A percentile compares a stretch with the other conserved stretches of the same genome.
phyloP scores from a whole-genome alignment of 495 filamentous ascomycete species.

The Tetracladium setigerum region DNA sequence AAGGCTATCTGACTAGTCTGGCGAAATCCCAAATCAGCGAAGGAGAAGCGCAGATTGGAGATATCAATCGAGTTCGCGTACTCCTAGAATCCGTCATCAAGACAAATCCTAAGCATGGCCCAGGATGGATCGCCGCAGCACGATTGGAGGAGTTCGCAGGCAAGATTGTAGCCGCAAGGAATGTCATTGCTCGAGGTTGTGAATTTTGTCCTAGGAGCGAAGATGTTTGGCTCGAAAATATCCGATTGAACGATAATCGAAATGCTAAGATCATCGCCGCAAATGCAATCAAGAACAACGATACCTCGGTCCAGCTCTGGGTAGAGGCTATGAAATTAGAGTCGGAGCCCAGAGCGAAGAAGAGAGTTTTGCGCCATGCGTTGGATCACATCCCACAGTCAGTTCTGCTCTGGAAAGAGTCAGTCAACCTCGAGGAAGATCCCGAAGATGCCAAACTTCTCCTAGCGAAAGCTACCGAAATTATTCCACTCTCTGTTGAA shows the following conservation, averaged over 20 bases:
- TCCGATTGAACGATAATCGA: conserved; percentile 80
- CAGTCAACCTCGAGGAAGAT: conserved; percentile 92
- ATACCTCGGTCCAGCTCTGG: conserved; percentile 85
- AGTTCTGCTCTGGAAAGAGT: conserved; percentile 91
- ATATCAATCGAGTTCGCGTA: conserved; percentile 91
- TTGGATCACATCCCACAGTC: conserved; percentile 86
- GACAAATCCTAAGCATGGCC: conserved; percentile 89
- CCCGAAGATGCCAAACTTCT: conserved; percentile 77
- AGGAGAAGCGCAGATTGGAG: conserved; percentile 77
- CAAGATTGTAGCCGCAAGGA: conserved; percentile 78
- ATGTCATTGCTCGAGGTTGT: conserved; percentile 76
- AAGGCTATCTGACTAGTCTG: conserved; percentile 89
- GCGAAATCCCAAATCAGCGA: conserved; percentile 70
- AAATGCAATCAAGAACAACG: conserved; percentile 83
- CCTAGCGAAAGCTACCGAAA: conserved; percentile 85
- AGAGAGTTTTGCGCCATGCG: conserved; percentile 82
- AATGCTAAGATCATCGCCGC: conserved; percentile 97
- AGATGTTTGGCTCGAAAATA: conserved; percentile 92
- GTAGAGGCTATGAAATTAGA: conserved; percentile 92
- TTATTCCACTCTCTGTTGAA: conserved; percentile 88
- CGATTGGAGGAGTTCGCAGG: conserved; percentile 88
- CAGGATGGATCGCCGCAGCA: conserved; percentile 96
- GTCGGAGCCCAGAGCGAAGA: conserved; percentile 68
- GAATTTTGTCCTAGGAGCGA: conserved; percentile 89
- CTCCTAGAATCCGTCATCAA: conserved; percentile 90